Conservation (phyloP, 116 monocot species). For the Trichopus zeylanicus region DNA sequence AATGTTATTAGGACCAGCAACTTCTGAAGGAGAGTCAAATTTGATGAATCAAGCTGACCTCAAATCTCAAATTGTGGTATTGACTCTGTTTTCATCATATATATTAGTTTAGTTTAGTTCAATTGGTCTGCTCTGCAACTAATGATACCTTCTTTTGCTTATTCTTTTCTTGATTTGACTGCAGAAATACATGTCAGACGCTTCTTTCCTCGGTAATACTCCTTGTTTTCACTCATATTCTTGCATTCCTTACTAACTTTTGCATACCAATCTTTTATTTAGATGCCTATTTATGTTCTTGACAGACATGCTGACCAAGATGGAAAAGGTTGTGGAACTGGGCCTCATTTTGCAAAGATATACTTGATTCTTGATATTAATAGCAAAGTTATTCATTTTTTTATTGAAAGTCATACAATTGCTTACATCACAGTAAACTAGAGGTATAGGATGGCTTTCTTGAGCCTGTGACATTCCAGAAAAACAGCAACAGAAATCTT, state of each 20-base stretch:
- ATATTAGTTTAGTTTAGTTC: no score
- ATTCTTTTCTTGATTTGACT: conserved; percentile 3
- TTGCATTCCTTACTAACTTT: background rate
- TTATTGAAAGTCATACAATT: no score
- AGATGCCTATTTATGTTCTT: background rate
- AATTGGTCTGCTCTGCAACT: background rate
- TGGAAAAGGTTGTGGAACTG: conserved; percentile 35
- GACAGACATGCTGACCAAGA: conserved; percentile 38
- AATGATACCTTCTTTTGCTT: background rate
- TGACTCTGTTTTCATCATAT: no score
- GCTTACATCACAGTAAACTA: no score
- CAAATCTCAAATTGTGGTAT: conserved; percentile 6
- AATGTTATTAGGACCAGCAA: background rate
- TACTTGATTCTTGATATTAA: no score
- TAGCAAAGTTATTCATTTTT: no score
- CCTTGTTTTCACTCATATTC: background rate
- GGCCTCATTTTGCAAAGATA: no score
- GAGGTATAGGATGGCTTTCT: no score
- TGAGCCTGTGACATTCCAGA: no score
- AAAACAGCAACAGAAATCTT: no score
- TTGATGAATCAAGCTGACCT: background rate
- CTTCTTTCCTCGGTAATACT: conserved; percentile 39
- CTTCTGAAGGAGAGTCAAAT: background rate
- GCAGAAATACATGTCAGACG: conserved; percentile 56
- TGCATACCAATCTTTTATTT: no score